Evolutionary conservation across 495 filamentous ascomycete species (phyloP), one percentile per base, ranked within the genome.

Genomic region (Tuber umbilicatum): DNA sequence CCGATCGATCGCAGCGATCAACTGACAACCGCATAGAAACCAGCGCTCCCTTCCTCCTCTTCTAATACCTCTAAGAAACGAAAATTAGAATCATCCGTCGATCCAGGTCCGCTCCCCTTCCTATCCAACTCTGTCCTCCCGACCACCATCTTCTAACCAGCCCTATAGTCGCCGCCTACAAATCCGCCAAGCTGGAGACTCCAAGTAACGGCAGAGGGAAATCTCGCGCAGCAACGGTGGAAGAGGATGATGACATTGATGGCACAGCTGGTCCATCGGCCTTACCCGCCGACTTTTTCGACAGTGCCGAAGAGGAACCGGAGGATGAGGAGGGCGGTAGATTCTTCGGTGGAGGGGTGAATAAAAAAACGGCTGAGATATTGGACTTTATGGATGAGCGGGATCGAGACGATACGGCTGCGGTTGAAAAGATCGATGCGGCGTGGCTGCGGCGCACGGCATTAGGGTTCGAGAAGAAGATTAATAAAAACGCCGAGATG

Each of bases 341-440:
- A 70, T 99, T 99, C 86, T 98, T 97, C 80, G 95, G 94, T 67
- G 92, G 93, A 73, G 95, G 95, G 67, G 90, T 98, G 77, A 92
- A 91, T 40, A 87, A 89, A 42, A 87, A 91, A 73, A 93, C 95
- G 73, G 89, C 88, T 5, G 89, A 94, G 74, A 93, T 94, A n/a
- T 88, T 99, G 82, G 91, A 98, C 82, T 97, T 91, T 82, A 90
- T 99, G 68, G 92, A 95, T 71, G 86, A 88, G 69, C 86, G 88
- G 64, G 90, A 93, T 70, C 83, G 82, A 73, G 88, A 89, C 17
- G 86, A 88, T 50, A 82, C 83, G 35, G 82, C 85, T 73, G 84
- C 80, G 74, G 85, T 88, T 1, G 93, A 97, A 83, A 94, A 91
- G 81, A 92, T 97, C 73, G 93, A 98, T 84, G 81, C 84, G 19